Evolutionary conservation across 306 rosid species (phyloP).

Genomic region (Prunus mongolica): DNA sequence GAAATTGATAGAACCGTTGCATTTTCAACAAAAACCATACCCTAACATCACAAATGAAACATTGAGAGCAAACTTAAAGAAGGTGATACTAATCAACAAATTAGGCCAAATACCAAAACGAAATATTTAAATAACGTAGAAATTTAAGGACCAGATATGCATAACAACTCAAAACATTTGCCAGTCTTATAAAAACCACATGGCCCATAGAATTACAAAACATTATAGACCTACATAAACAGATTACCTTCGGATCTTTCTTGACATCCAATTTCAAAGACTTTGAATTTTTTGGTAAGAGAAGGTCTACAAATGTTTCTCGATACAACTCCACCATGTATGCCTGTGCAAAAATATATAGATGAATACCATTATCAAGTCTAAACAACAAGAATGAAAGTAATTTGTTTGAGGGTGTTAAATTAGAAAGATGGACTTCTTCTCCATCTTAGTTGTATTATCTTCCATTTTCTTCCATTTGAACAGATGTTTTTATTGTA

Average conservation of each 20-base stretch:
- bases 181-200: neutral
- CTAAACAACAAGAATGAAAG: too few relatives aligned
- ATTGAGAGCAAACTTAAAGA: conserved; percentile 7
- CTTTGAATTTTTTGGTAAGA: conserved; percentile 66
- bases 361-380: neutral
- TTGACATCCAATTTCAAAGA: conserved; percentile 73
- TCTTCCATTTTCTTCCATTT: too few relatives aligned
- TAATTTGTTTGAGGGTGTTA: too few relatives aligned
- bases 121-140: neutral
- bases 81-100: neutral
- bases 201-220: neutral
- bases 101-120: neutral
- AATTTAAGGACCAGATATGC: neutral
- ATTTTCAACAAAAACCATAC: conserved; percentile 84
- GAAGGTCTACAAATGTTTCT: conserved; percentile 88
- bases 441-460: too few relatives aligned
- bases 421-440: too few relatives aligned
- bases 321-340: conserved; percentile 92
- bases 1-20: conserved; percentile 61
- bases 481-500: too few relatives aligned
- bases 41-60: conserved; percentile 44
- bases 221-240: neutral
- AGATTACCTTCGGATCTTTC: conserved; percentile 81
- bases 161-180: neutral
- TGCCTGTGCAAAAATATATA: conserved; percentile 48